phyloP scores from a whole-genome alignment of 2,329 filamentous ascomycete species.

The Macrophomina tecta region DNA sequence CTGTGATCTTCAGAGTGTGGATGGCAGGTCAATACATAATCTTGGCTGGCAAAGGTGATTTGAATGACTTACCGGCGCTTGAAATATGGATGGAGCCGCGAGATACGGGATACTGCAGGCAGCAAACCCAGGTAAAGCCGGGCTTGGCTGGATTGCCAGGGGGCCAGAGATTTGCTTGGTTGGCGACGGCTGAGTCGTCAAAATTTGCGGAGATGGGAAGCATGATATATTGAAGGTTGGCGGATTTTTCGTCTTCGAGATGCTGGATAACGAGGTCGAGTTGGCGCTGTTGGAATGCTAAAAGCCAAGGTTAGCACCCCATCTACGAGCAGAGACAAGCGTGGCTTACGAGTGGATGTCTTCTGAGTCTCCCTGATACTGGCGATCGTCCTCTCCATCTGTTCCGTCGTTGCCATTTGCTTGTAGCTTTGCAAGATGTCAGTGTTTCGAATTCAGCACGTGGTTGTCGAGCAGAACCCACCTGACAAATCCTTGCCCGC shows the following conservation, averaged over 20 bases:
- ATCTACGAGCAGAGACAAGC: background rate
- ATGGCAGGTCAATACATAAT: background rate
- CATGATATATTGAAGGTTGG: conserved; percentile 24
- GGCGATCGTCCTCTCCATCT: conserved; percentile 20
- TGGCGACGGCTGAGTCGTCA: background rate
- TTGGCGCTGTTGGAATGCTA: conserved; percentile 26
- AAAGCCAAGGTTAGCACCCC: background rate
- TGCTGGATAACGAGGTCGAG: conserved; percentile 27
- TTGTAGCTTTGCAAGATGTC: conserved; percentile 15
- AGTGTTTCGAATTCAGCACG: conserved; percentile 1
- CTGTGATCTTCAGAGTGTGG: conserved; percentile 34
- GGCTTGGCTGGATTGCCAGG: conserved; percentile 1
- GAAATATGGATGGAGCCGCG: conserved; percentile 14
- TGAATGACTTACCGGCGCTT: background rate
- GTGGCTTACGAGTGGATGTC: conserved; percentile 13
- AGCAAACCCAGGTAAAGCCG: background rate
- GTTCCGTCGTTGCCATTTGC: background rate
- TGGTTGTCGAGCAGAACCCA: background rate
- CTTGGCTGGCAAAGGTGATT: background rate
- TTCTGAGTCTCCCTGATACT: conserved; percentile 20
- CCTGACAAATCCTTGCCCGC: conserved; percentile 28
- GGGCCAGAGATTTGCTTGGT: background rate
- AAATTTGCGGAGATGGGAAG: background rate
- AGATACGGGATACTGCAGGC: conserved; percentile 14
- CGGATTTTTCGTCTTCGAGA: conserved; percentile 5